A percentile compares a stretch with the other conserved stretches of the same genome.
Evolutionary conservation across 768 basidiomycete genomes (phyloP).

Genomic region (Leccinum subgranulosum): DNA sequence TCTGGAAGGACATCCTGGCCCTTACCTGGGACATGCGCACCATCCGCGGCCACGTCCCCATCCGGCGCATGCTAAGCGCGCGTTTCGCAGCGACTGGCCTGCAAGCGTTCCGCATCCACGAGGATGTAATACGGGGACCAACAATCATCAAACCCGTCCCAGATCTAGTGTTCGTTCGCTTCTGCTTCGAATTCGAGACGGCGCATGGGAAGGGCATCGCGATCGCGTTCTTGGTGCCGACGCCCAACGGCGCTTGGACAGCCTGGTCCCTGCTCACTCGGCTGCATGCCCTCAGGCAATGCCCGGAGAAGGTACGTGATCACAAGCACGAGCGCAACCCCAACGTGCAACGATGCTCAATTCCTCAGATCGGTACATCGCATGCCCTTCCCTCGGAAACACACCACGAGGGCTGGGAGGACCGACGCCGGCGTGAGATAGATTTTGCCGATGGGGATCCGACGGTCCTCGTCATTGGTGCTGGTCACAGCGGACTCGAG

Average conservation of each 20-base stretch:
- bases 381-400: conserved; percentile 34
- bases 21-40: conserved; percentile 57
- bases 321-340: neutral
- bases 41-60: conserved; percentile 31
- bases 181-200: conserved; percentile 55
- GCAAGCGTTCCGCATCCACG: conserved; percentile 15
- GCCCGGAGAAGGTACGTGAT: conserved; percentile 40
- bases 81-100: conserved; percentile 30
- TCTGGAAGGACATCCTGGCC: conserved; percentile 52
- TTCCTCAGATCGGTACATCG: conserved; percentile 32
- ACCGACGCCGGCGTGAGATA: conserved; percentile 37
- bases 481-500: conserved; percentile 64
- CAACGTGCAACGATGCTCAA: neutral
- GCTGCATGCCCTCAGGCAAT: conserved; percentile 51
- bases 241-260: conserved; percentile 46
- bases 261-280: conserved; percentile 59
- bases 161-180: conserved; percentile 55
- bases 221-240: conserved; percentile 48
- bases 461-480: conserved; percentile 60
- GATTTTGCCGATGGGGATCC: conserved; percentile 48
- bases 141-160: conserved; percentile 40
- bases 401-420: conserved; percentile 51
- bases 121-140: conserved; percentile 25
- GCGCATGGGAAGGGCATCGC: conserved; percentile 48
- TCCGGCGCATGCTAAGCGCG: too few species aligned